Evolutionary conservation across 495 filamentous ascomycete species (phyloP).

Genomic region (Lindgomyces ingoldianus): DNA sequence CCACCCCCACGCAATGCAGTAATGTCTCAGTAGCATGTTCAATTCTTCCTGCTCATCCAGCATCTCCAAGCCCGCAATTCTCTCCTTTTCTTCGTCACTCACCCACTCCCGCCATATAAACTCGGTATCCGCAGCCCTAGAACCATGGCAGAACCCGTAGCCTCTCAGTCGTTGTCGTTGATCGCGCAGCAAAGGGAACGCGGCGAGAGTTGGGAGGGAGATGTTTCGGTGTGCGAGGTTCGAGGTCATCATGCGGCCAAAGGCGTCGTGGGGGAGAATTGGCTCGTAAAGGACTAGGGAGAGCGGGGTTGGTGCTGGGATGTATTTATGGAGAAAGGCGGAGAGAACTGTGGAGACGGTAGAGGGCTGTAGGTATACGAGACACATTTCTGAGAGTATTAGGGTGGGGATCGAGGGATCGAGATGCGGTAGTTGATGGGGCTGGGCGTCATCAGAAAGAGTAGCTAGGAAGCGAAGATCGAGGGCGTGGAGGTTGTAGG

Average conservation of each 20-base stretch:
- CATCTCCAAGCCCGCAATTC: conserved; percentile 78
- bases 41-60: conserved; percentile 97
- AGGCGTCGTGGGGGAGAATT: conserved; percentile 76
- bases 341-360: conserved; percentile 64
- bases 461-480: conserved; percentile 68
- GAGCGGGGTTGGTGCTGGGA: conserved; percentile 50
- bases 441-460: conserved; percentile 22
- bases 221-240: conserved; percentile 88
- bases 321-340: conserved; percentile 62
- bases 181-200: conserved; percentile 63
- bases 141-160: conserved; percentile 60
- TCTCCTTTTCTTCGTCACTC: conserved; percentile 67
- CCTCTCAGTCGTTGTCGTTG: conserved; percentile 65
- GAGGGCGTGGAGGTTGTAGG: conserved; percentile 75
- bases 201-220: conserved; percentile 75
- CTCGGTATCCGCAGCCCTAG: conserved; percentile 67
- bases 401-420: conserved; percentile 67
- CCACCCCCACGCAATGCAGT: conserved; percentile 87
- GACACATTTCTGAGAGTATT: conserved; percentile 88
- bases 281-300: conserved; percentile 87
- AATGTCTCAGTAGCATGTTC: conserved; percentile 83
- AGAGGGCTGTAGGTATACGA: conserved; percentile 74
- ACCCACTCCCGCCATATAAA: conserved; percentile 79
- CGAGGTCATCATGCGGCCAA: conserved; percentile 84
- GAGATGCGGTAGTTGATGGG: conserved; percentile 46